phyloP scores from a whole-genome alignment of 495 filamentous ascomycete species.

The Penicillium coffeae region DNA sequence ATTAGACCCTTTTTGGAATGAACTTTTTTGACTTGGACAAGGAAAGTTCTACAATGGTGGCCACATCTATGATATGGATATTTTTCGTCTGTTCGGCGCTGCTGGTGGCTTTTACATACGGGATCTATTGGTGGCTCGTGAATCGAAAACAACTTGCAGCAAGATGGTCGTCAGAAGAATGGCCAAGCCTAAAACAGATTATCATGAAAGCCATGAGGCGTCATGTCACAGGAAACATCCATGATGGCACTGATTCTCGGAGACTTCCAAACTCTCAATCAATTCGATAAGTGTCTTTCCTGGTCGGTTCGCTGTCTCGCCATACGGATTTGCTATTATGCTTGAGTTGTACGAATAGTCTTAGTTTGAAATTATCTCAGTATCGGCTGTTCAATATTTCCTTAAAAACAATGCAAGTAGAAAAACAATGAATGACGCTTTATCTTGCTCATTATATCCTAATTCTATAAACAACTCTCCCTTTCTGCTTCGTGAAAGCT shows the following conservation, averaged over 20 bases:
- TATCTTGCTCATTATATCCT: neutral
- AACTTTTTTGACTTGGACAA: constrained; percentile 35
- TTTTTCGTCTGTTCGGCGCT: constrained; percentile 24
- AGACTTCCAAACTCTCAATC: no score
- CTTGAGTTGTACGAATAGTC: no score
- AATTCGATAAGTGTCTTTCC: no score
- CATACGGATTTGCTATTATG: no score
- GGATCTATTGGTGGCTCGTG: constrained; percentile 5
- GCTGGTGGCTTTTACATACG: constrained; percentile 24
- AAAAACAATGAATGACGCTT: no score
- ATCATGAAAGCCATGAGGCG: constrained; percentile 1
- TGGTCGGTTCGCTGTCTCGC: no score
- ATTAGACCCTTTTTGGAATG: constrained; percentile 36
- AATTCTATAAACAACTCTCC: constrained; percentile 10
- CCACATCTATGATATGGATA: constrained; percentile 35
- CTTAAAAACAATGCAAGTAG: no score
- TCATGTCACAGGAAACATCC: no score
- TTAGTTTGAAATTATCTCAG: no score
- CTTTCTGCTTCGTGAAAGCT: constrained; percentile 6
- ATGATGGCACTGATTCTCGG: no score
- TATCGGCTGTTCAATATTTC: no score
- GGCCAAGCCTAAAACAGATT: neutral
- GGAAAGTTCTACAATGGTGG: constrained; percentile 17
- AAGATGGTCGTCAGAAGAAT: neutral
- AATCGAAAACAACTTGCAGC: neutral